Percentiles rank a stretch among this genome's conserved stretches.
These are phyloP conservation scores for Corchorus capsularis DNA, from an alignment of 345 rosid species.

Conservation along the genomic window DNA sequence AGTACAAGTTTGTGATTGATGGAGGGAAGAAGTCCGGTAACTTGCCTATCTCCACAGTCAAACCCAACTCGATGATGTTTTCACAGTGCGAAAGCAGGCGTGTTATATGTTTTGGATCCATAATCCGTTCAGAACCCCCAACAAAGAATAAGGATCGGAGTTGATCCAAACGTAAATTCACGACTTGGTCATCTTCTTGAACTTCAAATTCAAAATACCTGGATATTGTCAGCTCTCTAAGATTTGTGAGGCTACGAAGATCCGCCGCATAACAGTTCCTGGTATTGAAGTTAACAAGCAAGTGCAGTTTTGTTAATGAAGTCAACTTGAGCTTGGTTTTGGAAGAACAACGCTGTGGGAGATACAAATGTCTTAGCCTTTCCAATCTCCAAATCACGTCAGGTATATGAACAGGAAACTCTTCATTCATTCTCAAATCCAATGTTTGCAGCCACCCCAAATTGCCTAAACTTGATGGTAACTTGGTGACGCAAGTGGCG, in stretches of 20 bases:
- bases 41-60: neutral
- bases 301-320: too few species aligned
- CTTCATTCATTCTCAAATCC: constrained; percentile 14
- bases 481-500: neutral
- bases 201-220: neutral
- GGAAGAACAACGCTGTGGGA: too few species aligned
- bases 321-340: too few species aligned
- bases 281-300: neutral
- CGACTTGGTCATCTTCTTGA: neutral
- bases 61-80: neutral
- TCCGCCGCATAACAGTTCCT: neutral
- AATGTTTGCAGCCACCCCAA: constrained; percentile 32
- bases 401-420: neutral
- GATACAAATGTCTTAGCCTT: constrained; percentile 17
- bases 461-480: constrained; percentile 33
- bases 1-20: neutral
- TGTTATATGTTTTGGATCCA: neutral
- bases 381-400: constrained; percentile 12
- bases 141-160: neutral
- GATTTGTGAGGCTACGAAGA: neutral
- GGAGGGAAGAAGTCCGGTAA: neutral
- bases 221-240: neutral
- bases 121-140: neutral
- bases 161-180: neutral
- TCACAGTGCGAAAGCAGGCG: neutral